These are phyloP conservation scores for Trichoderma hamatum DNA, from an alignment of 2,329 filamentous ascomycete species.

Conservation along the genomic window DNA sequence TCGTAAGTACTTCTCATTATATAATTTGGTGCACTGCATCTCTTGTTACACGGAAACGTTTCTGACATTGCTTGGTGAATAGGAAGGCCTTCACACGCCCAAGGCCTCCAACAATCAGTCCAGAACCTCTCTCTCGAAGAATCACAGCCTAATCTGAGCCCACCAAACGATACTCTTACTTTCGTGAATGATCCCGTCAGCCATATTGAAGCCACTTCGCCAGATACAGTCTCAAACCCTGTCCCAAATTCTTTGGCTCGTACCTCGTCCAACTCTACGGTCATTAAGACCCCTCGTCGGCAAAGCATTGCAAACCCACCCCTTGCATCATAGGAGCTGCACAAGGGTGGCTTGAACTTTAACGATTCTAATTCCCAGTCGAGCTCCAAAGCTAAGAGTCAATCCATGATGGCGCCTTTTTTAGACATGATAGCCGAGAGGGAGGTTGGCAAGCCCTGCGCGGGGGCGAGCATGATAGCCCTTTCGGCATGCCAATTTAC, in stretches of 20 bases:
- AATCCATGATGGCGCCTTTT: conserved; percentile 37
- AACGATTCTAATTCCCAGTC: conserved; percentile 26
- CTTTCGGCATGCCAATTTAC: conserved; percentile 13
- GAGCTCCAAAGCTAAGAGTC: not conserved
- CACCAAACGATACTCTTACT: not conserved
- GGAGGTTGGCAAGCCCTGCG: conserved; percentile 28
- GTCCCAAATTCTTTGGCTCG: not conserved
- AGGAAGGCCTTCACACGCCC: conserved; percentile 21
- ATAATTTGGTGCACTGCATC: not conserved
- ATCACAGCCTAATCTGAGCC: not conserved
- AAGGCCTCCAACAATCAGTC: not conserved
- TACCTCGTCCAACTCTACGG: conserved; percentile 40
- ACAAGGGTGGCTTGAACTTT: conserved; percentile 40
- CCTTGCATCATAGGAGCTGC: conserved; percentile 37
- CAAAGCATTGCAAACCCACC: conserved; percentile 33
- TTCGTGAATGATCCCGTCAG: not conserved
- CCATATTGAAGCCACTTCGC: not conserved
- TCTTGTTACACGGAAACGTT: not conserved
- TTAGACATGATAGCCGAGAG: conserved; percentile 39
- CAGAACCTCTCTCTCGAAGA: not conserved
- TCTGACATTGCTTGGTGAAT: not conserved
- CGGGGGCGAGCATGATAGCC: not conserved
- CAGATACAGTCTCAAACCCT: not conserved
- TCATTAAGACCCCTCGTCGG: conserved; percentile 42
- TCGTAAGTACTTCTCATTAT: conserved; percentile 31